Evolutionary conservation across 371 early-diverging fungal species (phyloP), one percentile per base, ranked within the genome.

Genomic region (Amoeboaphelidium protococcarum): DNA sequence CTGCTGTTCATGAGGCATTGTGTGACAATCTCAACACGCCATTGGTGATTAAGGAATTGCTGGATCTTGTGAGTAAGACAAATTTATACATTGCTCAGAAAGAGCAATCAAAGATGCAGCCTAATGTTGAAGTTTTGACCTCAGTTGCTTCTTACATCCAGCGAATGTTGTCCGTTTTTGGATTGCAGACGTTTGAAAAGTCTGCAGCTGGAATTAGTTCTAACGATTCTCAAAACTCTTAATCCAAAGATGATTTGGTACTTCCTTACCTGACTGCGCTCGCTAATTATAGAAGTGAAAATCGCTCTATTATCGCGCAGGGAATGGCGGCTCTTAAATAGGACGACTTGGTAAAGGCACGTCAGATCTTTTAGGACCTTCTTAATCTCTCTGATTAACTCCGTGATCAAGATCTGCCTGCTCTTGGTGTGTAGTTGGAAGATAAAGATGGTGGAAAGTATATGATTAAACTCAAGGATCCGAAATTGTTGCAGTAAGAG

Each of bases 11-110:
- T 56, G 70, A 60, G 2, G 83, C 95, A 16, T 73, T 96, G 44
- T 78, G 80, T 64, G 92, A 98, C 57, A 84, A 83, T 26, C 80
- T 98, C 61, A 78, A 96, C 58, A 96, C 94, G 16, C 78, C 88
- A 3, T 48, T 52, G 3, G 92, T 76, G 3, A 72, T 98, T 65
- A 60, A 65, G 22, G 78, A 74, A 49, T 61, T 98, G 23, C 66
- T 79, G 53, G 78, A 78, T 10, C 62, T 94, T 25, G 74, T 96
- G 49, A 66, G 68, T 27, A 61, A 68, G 26, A 65, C 84, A 41
- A 92, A 94, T 64, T 68, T 74, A 16, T 94, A 94, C 56, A 57
- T 80, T 58, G 58, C 66, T 42, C 50, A 48, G 19, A 45, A 45
- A 19, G 21, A 24, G 19, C 51, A 49, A 27, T 47, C 42, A 44